These are phyloP conservation scores for Dianthus caryophyllus DNA, from an alignment of 148 eudicot genomes.

Conservation along the genomic window DNA sequence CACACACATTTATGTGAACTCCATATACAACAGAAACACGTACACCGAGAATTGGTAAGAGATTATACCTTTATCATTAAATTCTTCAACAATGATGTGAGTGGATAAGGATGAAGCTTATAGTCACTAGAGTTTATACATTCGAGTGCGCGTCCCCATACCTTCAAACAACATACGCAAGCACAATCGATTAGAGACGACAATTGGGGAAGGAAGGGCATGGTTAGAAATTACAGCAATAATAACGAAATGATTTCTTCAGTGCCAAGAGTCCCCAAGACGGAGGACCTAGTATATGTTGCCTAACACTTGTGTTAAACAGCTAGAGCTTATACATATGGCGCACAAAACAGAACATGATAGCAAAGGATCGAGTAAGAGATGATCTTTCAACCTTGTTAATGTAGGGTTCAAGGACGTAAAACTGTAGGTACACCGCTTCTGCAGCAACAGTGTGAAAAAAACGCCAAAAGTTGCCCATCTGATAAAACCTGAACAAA, in stretches of 20 bases:
- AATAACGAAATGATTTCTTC: no score
- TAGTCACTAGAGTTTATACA: conserved; percentile 71
- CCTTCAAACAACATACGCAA: conserved; percentile 33
- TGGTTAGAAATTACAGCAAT: no score
- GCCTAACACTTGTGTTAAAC: no score
- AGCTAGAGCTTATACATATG: no score
- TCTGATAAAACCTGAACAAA: conserved; percentile 52
- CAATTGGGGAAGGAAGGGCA: no score
- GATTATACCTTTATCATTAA: conserved; percentile 64
- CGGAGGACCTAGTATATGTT: no score
- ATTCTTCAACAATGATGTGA: conserved; percentile 52
- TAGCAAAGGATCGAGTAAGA: neutral
- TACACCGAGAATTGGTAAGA: neutral
- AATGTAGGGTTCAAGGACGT: conserved; percentile 61
- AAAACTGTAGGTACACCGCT: conserved; percentile 70
- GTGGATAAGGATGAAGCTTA: conserved; percentile 89
- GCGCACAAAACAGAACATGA: neutral
- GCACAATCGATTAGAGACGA: conserved; percentile 10
- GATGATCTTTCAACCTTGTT: conserved; percentile 49
- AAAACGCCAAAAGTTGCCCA: conserved; percentile 77
- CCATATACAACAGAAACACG: conserved; percentile 7
- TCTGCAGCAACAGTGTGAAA: conserved; percentile 49
- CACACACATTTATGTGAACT: conserved; percentile 1
- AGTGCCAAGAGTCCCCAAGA: no score
- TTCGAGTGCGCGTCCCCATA: conserved; percentile 64